A percentile compares a stretch with the other conserved stretches of the same genome.
Conservation (phyloP, 768 basidiomycete genomes). For the Rossbeevera mucosa region DNA sequence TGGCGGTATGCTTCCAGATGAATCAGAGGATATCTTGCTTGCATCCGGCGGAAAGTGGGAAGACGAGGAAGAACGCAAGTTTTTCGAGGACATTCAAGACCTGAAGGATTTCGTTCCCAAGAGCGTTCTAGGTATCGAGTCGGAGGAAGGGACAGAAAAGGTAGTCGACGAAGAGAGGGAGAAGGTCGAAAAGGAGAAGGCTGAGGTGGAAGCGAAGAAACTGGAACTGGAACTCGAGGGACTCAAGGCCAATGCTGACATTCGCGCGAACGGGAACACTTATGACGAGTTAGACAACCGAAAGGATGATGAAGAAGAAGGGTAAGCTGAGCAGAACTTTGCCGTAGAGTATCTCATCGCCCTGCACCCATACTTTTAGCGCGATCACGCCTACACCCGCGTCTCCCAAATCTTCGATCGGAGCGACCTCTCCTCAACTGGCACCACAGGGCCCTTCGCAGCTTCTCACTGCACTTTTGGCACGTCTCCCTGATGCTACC, state of each 20-base stretch:
- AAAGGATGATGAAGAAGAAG: conserved; percentile 31
- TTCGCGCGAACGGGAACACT: conserved; percentile 18
- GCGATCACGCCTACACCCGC: conserved; percentile 61
- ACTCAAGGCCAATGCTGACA: conserved; percentile 39
- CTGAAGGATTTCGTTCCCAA: conserved; percentile 88
- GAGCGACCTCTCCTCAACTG: conserved; percentile 63
- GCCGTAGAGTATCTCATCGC: conserved; percentile 34
- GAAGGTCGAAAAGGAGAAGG: conserved; percentile 50
- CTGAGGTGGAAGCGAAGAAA: conserved; percentile 63
- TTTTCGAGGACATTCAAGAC: conserved; percentile 92
- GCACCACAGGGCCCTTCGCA: conserved; percentile 91
- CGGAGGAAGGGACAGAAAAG: conserved; percentile 38
- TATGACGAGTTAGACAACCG: conserved; percentile 14
- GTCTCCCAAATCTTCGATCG: conserved; percentile 58
- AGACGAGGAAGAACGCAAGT: conserved; percentile 92
- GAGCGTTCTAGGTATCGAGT: conserved; percentile 72
- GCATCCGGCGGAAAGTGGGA: conserved; percentile 86
- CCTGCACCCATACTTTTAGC: conserved; percentile 30
- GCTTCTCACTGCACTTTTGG: conserved; percentile 83
- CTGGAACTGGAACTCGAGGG: conserved; percentile 76
- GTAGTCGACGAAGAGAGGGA: conserved; percentile 41
- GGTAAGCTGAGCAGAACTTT: conserved; percentile 15
- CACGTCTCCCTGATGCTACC: conserved; percentile 90
- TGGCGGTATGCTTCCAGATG: conserved; percentile 43
- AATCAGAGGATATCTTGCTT: conserved; percentile 50